Conservation (phyloP, 1,284 basidiomycete genomes). For the Malassezia cuniculi region DNA sequence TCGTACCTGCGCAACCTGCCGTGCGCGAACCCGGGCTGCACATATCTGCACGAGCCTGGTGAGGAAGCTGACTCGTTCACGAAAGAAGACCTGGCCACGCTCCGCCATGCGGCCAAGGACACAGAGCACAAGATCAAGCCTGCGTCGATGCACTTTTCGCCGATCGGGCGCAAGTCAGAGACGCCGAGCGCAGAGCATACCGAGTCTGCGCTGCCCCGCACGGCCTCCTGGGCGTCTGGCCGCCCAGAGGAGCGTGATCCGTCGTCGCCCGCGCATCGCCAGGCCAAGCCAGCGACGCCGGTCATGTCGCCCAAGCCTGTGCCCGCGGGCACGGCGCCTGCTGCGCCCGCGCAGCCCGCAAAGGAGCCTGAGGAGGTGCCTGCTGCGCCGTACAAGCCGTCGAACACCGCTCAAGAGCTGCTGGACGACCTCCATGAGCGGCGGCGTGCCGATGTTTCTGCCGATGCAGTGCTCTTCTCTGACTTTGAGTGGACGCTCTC, state of each 20-base stretch:
- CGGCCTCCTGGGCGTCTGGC: constrained; percentile 41
- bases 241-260: constrained; percentile 18
- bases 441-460: constrained; percentile 56
- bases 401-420: constrained; percentile 65
- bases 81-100: constrained; percentile 41
- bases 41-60: constrained; percentile 93
- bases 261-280: constrained; percentile 15
- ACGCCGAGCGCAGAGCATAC: neutral
- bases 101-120: constrained; percentile 42
- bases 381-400: constrained; percentile 67
- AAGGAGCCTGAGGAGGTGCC: constrained; percentile 59
- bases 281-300: neutral
- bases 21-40: constrained; percentile 78
- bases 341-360: constrained; percentile 49
- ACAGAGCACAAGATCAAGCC: constrained; percentile 41
- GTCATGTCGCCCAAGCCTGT: neutral
- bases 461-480: constrained; percentile 34
- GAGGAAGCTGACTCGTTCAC: constrained; percentile 84
- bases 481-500: constrained; percentile 38
- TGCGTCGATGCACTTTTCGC: constrained; percentile 21
- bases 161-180: constrained; percentile 16
- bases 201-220: constrained; percentile 40
- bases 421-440: constrained; percentile 69
- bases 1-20: constrained; percentile 73
- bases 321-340: constrained; percentile 23